These are phyloP conservation scores for Stentor coeruleus DNA, from an alignment of 73 alveolate species.

Conservation along the genomic window DNA sequence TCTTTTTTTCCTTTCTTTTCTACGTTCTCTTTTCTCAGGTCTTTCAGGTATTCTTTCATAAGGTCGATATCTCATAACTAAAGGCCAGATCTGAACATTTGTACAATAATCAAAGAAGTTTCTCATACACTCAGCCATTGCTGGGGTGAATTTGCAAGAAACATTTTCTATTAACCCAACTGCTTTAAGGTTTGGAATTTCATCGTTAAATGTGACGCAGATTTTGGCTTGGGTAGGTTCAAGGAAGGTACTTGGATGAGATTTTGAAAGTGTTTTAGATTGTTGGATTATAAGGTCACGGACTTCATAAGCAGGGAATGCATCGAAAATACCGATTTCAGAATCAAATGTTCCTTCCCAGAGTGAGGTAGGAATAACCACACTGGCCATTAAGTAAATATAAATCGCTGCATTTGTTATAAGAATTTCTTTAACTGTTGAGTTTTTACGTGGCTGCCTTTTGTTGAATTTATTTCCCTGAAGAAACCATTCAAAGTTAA, in stretches of 20 bases:
- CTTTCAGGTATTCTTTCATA: background rate
- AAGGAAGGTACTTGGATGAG: background rate
- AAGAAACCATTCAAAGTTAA: background rate
- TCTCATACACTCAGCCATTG: constrained; percentile 16
- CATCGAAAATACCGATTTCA: constrained; percentile 20
- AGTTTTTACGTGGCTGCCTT: background rate
- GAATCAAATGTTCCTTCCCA: constrained; percentile 27
- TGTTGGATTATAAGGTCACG: constrained; percentile 11
- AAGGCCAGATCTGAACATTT: background rate
- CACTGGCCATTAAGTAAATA: constrained; percentile 12
- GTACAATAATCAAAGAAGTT: constrained; percentile 15
- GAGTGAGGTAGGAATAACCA: constrained; percentile 26
- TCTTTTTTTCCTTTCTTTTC: background rate
- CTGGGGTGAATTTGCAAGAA: constrained; percentile 8
- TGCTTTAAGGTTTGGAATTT: background rate
- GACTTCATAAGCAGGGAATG: constrained; percentile 29
- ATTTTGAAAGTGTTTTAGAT: background rate
- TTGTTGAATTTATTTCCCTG: background rate
- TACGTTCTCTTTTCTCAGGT: background rate
- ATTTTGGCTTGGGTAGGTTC: background rate
- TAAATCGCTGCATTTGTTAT: background rate
- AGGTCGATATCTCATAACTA: background rate
- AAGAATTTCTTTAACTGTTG: background rate
- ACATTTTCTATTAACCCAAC: background rate
- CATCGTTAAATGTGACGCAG: constrained; percentile 2